Base-by-base conservation (phyloP, 192 early-diverging fungal species). In the Coemansia sp. region DNA sequence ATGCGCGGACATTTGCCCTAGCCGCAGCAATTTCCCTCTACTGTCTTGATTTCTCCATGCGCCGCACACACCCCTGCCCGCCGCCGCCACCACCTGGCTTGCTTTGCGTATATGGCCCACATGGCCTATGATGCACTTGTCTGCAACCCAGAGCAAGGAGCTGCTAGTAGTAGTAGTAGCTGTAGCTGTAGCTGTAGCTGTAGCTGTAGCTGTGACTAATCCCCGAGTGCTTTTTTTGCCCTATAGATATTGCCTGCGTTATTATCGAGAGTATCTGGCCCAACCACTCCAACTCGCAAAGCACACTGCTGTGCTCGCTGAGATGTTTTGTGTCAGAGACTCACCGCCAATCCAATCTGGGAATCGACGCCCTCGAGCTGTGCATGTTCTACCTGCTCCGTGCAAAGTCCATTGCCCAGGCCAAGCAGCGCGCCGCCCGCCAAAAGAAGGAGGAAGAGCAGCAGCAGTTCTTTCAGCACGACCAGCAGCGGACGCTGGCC, bases 261-360 rank as follows among this genome's bases (percentile, higher is more conserved):
- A 74, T 84, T 37, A 79, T 84, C 55, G 77, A 80, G 67, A 72
- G 69, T 34, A 77, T 77, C 36, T 84, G 82, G 82, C 77, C 82
- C 38, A 76, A 76, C 56, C 82, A 84, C 66, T 79, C 77, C 3
- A 57, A 34, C 9, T 80, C 82, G 20, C 76, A 78, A 45, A 64
- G 74, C 67, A 84, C 71, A 20, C 71, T 76, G 70, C 71, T 84
- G 16, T 84, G 82, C 57, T 76, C 74, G 39, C 60, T 84, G 56
- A 64, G 74, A 20, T 76, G 70, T 62, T 84, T 84, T 84, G 77
- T 84, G 0, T 64, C 70, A 20, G 74, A 80, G 63, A 84, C 77
- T 8, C 71, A 80, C 65, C 62, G 74, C 37, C 77, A 75, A 69
- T 77, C 82, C 42, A 68, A 69, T 16, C 71, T 84, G 50, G 57